Evolutionary conservation across 805 yeast genomes (phyloP).

Genomic region (Danielia reshetovae): DNA sequence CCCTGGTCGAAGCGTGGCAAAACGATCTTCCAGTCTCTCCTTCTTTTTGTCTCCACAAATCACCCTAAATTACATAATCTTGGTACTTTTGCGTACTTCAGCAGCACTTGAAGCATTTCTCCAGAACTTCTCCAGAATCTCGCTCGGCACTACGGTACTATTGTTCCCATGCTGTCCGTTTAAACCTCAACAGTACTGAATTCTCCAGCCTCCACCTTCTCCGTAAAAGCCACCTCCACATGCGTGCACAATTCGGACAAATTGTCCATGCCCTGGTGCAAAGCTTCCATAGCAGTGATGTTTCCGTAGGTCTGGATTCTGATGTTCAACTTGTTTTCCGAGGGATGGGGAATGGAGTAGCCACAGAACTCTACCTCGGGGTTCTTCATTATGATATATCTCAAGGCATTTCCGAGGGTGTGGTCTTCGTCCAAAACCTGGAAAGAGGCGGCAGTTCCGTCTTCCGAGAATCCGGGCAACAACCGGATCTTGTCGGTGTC

Average conservation of each 20-base stretch:
- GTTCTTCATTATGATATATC: slow-evolving; percentile 94
- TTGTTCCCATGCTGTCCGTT: too few species aligned
- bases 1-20: background rate
- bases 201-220: slow-evolving; percentile 56
- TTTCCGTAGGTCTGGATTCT: slow-evolving; percentile 91
- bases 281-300: slow-evolving; percentile 86
- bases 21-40: background rate
- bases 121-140: too few species aligned
- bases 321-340: slow-evolving; percentile 82
- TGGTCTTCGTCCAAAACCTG: slow-evolving; percentile 94
- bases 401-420: slow-evolving; percentile 88
- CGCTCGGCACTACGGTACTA: too few species aligned
- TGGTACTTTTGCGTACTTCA: too few species aligned
- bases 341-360: slow-evolving; percentile 97
- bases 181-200: slow-evolving; percentile 49
- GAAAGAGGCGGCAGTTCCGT: slow-evolving; percentile 92
- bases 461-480: slow-evolving; percentile 86
- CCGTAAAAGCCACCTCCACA: slow-evolving; percentile 75
- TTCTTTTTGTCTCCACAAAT: background rate
- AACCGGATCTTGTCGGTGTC: slow-evolving; percentile 58
- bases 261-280: slow-evolving; percentile 87
- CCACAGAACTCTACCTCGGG: slow-evolving; percentile 99
- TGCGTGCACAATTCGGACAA: slow-evolving; percentile 77
- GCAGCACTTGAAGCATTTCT: too few species aligned
- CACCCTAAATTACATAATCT: too few species aligned